Evolutionary conservation across 83 land plant genomes (phyloP), one percentile per base, ranked within the genome.

Genomic region (Diphasiastrum complanatum): DNA sequence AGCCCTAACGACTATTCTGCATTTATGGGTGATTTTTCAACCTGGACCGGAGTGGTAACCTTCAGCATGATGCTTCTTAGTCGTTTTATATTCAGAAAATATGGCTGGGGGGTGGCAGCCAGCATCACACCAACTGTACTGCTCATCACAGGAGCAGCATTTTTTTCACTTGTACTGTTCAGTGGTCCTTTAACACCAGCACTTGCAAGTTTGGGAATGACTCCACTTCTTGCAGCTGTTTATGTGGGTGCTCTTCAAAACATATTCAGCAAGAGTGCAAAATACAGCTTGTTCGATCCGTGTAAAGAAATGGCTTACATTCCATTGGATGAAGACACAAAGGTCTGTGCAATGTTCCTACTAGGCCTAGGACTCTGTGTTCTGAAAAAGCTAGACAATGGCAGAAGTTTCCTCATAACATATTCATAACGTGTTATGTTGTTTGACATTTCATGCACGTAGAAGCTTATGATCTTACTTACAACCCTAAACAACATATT

Each of bases 221-320:
- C 99, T 53, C 97, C 99, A 47, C 81, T 95, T 55, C 82, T 95
- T 38, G 99, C 97, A 56, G 99, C 97, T 38, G 97, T 95, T 1
- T 95, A 86, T 76, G 95, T 95, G 19, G 99, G 99, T 25, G 99
- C 99, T 40, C 45, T 95, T 61, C 97, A 95, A 66, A 95, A 90
- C 56, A 95, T 95, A 27, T 95, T 95, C 76, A 95, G 97, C 73
- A 90, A 95, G 76, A 86, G 95, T 73, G 90, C 95, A 5, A 90
- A 95, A 67, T 95, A 95, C 81, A 95, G 97, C 55, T 76, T 95
- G 28, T 95, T 95, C 64, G 99, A 95, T 51, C 99, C 99, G 30
- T 95, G 99, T 84, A 95, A 95, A 51, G 99, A 95, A 70, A 95
- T 95, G 99, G 99, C 97, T 14, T 95, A 95, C 52, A 95, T 95